Conservation (phyloP, 495 filamentous ascomycete genomes). For the Xylaria telfairii region DNA sequence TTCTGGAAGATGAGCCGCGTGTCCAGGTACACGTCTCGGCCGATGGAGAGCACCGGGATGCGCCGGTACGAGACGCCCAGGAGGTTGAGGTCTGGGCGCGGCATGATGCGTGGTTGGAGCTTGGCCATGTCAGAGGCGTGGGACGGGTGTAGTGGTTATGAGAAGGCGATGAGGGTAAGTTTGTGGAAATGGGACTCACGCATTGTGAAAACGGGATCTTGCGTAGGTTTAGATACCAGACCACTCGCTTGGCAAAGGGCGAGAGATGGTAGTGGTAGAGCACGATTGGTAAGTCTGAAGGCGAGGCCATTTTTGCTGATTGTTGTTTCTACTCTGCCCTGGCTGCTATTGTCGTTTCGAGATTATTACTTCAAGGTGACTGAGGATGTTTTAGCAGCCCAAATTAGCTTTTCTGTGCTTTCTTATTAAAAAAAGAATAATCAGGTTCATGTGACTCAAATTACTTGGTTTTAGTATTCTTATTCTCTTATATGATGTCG, state of each 20-base stretch:
- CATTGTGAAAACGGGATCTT: conserved; percentile 64
- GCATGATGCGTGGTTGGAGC: conserved; percentile 64
- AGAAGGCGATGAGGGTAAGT: background rate
- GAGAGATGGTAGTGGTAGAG: conserved; percentile 64
- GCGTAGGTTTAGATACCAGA: conserved; percentile 66
- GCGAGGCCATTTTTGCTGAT: conserved; percentile 22
- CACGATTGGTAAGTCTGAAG: conserved; percentile 45
- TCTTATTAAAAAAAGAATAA: too few species aligned
- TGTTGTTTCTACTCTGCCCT: background rate
- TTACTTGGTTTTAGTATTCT: background rate
- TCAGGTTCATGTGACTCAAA: background rate
- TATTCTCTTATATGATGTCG: background rate
- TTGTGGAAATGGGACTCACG: conserved; percentile 40
- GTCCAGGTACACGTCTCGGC: conserved; percentile 53
- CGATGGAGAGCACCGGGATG: conserved; percentile 67
- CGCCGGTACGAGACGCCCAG: conserved; percentile 68
- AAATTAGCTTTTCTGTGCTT: background rate
- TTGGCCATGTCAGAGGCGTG: conserved; percentile 25
- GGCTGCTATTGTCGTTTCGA: background rate
- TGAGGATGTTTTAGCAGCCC: background rate
- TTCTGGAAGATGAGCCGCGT: conserved; percentile 64
- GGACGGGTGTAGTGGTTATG: background rate
- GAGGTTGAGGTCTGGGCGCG: conserved; percentile 61
- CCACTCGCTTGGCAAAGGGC: conserved; percentile 62
- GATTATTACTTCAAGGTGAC: background rate